Evolutionary conservation across 1,139 yeast genomes (phyloP).

Genomic region (Diutina ranongensis): DNA sequence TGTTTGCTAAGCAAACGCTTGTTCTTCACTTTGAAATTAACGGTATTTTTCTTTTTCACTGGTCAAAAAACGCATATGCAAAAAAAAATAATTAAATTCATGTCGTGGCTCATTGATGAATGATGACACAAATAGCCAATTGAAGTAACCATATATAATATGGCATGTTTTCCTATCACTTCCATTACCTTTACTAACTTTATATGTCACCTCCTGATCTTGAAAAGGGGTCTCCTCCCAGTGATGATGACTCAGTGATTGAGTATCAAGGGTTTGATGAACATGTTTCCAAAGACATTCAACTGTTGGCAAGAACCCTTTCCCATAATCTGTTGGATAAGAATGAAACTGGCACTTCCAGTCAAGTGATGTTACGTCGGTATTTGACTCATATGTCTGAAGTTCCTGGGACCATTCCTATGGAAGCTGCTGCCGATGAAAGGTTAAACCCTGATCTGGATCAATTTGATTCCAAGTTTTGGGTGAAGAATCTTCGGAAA

Average conservation of each 20-base stretch:
- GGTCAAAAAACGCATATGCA: too few species aligned
- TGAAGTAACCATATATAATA: too few species aligned
- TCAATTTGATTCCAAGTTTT: constrained; percentile 51
- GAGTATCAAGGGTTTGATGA: constrained; percentile 27
- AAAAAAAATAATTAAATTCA: too few species aligned
- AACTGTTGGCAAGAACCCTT: constrained; percentile 52
- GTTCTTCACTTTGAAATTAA: too few species aligned
- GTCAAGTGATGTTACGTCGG: background rate
- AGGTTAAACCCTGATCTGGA: constrained; percentile 28
- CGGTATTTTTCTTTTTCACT: too few species aligned
- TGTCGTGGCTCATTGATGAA: too few species aligned
- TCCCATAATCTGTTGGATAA: constrained; percentile 13
- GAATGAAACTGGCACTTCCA: background rate
- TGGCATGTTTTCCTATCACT: too few species aligned
- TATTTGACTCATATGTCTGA: constrained; percentile 11
- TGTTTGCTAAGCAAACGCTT: too few species aligned
- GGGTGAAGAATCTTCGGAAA: constrained; percentile 63
- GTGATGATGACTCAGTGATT: constrained; percentile 7
- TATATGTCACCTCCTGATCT: background rate
- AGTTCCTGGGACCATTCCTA: background rate
- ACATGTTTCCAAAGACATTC: constrained; percentile 19
- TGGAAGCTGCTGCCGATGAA: constrained; percentile 8
- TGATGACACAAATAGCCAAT: too few species aligned
- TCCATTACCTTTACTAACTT: too few species aligned
- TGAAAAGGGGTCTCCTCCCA: background rate